Percentiles rank a stretch among this genome's conserved stretches.
phyloP scores from a whole-genome alignment of 768 basidiomycete species.

The Lactifluus hygrophoroides region DNA sequence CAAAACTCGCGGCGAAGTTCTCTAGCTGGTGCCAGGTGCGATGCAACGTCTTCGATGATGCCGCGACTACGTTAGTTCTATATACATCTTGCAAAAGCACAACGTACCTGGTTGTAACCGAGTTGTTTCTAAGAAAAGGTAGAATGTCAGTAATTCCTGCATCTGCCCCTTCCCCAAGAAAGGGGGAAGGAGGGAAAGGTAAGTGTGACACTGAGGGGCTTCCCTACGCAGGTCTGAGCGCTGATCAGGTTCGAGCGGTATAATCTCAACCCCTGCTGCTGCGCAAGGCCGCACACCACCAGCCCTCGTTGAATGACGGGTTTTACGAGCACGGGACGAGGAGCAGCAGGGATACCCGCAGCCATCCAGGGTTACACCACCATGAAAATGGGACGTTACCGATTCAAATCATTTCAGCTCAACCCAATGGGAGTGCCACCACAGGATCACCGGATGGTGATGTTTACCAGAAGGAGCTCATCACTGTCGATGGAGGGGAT shows the following conservation, averaged over 20 bases:
- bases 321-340: constrained; percentile 22
- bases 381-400: constrained; percentile 61
- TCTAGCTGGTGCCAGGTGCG: constrained; percentile 78
- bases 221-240: constrained; percentile 98
- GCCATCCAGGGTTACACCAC: constrained; percentile 62
- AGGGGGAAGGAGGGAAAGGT: constrained; percentile 36
- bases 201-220: constrained; percentile 62
- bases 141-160: constrained; percentile 41
- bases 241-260: constrained; percentile 98
- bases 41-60: constrained; percentile 66
- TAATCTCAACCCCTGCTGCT: constrained; percentile 77
- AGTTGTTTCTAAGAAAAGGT: constrained; percentile 41
- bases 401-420: constrained; percentile 32
- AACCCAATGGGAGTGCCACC: constrained; percentile 26
- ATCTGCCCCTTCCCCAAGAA: constrained; percentile 31
- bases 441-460: constrained; percentile 23
- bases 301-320: constrained; percentile 22
- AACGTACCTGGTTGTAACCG: constrained; percentile 70
- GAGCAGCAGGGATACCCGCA: constrained; percentile 72
- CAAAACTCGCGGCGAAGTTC: constrained; percentile 83
- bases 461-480: constrained; percentile 50
- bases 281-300: constrained; percentile 23
- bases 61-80: background rate
- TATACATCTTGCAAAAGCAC: background rate
- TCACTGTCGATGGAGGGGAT: constrained; percentile 34